Percentiles rank a stretch among this genome's conserved stretches.
These are phyloP conservation scores for Populus deltoides DNA, from an alignment of 345 rosid species.

Conservation along the genomic window DNA sequence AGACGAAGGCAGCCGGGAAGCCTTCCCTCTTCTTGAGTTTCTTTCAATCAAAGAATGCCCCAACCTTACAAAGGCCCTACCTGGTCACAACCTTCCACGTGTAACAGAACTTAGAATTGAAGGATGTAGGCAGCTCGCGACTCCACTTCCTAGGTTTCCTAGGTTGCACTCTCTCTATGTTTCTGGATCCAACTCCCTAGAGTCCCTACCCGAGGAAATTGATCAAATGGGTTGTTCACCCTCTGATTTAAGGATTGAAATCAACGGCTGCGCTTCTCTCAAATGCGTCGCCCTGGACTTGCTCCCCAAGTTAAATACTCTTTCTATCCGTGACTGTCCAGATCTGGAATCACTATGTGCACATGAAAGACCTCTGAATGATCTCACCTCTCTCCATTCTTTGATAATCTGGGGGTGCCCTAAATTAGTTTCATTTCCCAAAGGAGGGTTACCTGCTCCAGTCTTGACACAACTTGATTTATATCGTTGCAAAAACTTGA, in stretches of 20 bases:
- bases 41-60: background rate
- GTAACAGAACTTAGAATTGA: background rate
- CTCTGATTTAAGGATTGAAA: background rate
- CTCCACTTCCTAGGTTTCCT: constrained; percentile 1
- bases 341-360: background rate
- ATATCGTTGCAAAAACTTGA: background rate
- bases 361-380: background rate
- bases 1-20: background rate
- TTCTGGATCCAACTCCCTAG: background rate
- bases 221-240: background rate
- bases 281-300: constrained; percentile 2
- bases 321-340: background rate
- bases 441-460: constrained; percentile 1
- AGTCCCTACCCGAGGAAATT: background rate
- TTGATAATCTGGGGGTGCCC: accelerated
- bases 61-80: background rate
- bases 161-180: background rate
- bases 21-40: background rate
- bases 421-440: background rate
- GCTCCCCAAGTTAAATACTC: background rate
- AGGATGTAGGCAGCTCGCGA: background rate
- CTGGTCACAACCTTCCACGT: background rate
- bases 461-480: background rate
- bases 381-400: background rate
- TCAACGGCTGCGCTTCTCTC: background rate